Evolutionary conservation across 768 basidiomycete genomes (phyloP).

Genomic region (Mycena epipterygia): DNA sequence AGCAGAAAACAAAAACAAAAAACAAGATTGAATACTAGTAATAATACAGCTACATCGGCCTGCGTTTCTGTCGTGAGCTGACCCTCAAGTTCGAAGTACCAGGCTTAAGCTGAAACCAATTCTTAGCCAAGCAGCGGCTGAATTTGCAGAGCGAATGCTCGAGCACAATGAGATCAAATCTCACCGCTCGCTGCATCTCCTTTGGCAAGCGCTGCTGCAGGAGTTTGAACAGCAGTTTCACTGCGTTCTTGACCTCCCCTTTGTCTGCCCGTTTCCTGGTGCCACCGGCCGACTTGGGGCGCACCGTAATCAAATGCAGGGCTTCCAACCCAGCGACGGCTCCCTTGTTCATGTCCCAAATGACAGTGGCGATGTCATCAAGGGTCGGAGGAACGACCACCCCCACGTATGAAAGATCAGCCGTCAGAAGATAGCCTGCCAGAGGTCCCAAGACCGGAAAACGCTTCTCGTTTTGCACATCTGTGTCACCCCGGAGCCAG

Average conservation of each 20-base stretch:
- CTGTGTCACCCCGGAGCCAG: not conserved
- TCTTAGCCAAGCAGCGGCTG: not conserved
- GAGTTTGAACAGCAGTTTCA: too few relatives aligned
- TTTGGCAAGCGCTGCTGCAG: not conserved
- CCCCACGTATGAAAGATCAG: slow-evolving; percentile 10
- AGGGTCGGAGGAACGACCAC: not conserved
- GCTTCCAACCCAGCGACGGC: slow-evolving; percentile 7
- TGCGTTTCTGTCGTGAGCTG: too few relatives aligned
- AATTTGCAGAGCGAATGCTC: slow-evolving; percentile 16
- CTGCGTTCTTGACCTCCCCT: too few relatives aligned
- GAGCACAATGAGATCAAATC: not conserved
- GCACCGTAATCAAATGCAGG: not conserved
- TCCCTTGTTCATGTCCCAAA: slow-evolving; percentile 15
- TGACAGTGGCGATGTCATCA: not conserved
- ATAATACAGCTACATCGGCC: too few relatives aligned
- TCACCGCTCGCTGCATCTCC: not conserved
- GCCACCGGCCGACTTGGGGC: not conserved
- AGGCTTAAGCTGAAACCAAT: too few relatives aligned
- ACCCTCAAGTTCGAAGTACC: too few relatives aligned
- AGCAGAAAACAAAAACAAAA: too few relatives aligned
- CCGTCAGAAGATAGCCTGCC: slow-evolving; percentile 1
- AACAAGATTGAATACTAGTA: too few relatives aligned
- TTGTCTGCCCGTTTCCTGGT: not conserved
- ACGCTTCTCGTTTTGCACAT: not conserved
- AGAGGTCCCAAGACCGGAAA: slow-evolving; percentile 18